These are phyloP conservation scores for Dacryopinax primogenitus DNA, from an alignment of 768 basidiomycete species.

Conservation along the genomic window DNA sequence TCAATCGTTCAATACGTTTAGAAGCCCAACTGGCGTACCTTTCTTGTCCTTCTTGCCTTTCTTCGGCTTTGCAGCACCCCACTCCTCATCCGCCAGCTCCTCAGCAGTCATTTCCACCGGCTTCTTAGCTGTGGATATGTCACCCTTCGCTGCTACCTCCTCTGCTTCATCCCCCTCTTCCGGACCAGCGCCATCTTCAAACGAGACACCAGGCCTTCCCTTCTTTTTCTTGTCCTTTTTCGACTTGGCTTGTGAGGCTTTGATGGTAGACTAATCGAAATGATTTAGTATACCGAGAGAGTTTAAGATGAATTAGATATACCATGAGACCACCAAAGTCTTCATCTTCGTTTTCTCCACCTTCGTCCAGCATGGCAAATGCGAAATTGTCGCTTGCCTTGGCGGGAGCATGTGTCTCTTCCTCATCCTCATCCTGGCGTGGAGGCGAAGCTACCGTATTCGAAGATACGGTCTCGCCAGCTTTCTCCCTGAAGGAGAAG, in stretches of 20 bases:
- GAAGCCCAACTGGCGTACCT: constrained; percentile 23
- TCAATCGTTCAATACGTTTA: constrained; percentile 15
- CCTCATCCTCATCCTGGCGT: constrained; percentile 10
- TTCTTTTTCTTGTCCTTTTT: constrained; percentile 47
- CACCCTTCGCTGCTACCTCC: constrained; percentile 26
- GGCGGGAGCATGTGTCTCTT: neutral
- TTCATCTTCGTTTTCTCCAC: constrained; percentile 27
- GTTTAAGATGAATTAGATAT: constrained; percentile 17
- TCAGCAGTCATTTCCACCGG: constrained; percentile 50
- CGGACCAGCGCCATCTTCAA: constrained; percentile 20
- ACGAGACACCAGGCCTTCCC: constrained; percentile 21
- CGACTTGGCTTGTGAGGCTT: constrained; percentile 38
- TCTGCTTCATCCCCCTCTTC: constrained; percentile 26
- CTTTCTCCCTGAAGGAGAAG: constrained; percentile 41
- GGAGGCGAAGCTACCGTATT: constrained; percentile 24
- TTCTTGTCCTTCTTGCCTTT: constrained; percentile 48
- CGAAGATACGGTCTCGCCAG: constrained; percentile 42
- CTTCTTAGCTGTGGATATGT: constrained; percentile 27
- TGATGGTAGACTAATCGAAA: constrained; percentile 44
- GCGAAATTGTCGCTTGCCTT: constrained; percentile 32
- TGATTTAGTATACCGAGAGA: neutral
- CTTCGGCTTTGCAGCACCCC: constrained; percentile 47
- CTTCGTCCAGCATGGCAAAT: constrained; percentile 38
- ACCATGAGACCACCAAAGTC: constrained; percentile 72
- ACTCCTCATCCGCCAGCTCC: constrained; percentile 61